Conservation (phyloP, 2,329 filamentous ascomycete genomes). For the Botryotinia calthae region DNA sequence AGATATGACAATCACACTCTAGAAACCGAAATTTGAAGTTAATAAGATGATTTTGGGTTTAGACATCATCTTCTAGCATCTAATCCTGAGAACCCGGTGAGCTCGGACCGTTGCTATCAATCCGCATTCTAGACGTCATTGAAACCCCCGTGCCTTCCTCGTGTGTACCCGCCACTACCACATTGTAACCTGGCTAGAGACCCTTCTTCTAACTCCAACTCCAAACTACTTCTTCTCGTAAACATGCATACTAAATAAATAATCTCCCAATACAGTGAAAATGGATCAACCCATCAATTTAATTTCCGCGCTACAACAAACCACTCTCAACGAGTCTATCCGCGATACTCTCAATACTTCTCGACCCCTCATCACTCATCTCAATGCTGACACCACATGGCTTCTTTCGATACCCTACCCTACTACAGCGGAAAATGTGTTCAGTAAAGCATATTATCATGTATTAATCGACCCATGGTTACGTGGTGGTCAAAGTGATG, state of each 20-base stretch:
- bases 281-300: conserved; percentile 9
- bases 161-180: neutral
- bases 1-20: no score
- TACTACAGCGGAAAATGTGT: neutral
- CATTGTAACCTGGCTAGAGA: neutral
- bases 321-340: neutral
- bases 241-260: neutral
- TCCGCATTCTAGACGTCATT: neutral
- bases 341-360: conserved; percentile 27
- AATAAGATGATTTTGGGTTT: no score
- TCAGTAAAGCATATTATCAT: conserved; percentile 52
- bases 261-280: neutral
- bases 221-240: no score
- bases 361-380: conserved; percentile 57
- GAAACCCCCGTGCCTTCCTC: neutral
- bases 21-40: no score
- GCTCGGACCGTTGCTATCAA: neutral
- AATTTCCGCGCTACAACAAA: neutral
- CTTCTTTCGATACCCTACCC: conserved; percentile 62
- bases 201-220: neutral
- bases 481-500: conserved; percentile 59
- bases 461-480: conserved; percentile 67
- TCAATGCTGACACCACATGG: conserved; percentile 68
- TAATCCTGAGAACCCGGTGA: neutral
- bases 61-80: no score